phyloP scores from a whole-genome alignment of 257 asterid species.

The Lycium barbarum region DNA sequence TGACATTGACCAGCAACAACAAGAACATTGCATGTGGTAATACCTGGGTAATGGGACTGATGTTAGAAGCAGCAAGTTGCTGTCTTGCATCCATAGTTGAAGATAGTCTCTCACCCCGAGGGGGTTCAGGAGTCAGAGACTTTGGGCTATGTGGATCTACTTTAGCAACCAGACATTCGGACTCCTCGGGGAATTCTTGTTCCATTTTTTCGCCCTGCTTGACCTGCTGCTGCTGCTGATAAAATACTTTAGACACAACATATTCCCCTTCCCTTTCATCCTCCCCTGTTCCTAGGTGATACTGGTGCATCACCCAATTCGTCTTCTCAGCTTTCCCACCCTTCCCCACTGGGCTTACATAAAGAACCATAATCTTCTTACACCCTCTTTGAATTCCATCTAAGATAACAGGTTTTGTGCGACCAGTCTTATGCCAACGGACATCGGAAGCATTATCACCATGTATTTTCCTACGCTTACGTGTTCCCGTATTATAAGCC shows the following conservation, averaged over 20 bases:
- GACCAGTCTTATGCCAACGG: slow-evolving; percentile 98
- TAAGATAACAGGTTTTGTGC: slow-evolving; percentile 80
- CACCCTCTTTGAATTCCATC: slow-evolving; percentile 93
- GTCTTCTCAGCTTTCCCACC: slow-evolving; percentile 96
- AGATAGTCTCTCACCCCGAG: slow-evolving; percentile 53
- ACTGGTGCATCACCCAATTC: slow-evolving; percentile 98
- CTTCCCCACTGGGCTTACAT: slow-evolving; percentile 57
- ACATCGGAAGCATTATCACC: slow-evolving; percentile 77
- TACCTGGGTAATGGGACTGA: slow-evolving; percentile 37
- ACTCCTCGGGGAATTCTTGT: slow-evolving; percentile 49
- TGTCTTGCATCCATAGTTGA: slow-evolving; percentile 38
- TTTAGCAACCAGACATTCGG: slow-evolving; percentile 40
- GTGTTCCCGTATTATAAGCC: slow-evolving; percentile 90
- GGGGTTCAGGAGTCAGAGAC: slow-evolving; percentile 74
- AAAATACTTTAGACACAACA: slow-evolving; percentile 86
- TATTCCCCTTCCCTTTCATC: slow-evolving; percentile 90
- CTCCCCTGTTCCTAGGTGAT: slow-evolving; percentile 87
- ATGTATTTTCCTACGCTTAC: slow-evolving; percentile 89
- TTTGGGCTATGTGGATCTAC: slow-evolving; percentile 89
- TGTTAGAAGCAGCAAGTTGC: slow-evolving; percentile 38
- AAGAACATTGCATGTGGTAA: background rate
- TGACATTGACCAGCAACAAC: background rate
- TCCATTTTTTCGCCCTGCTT: slow-evolving; percentile 62
- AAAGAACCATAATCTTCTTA: slow-evolving; percentile 95
- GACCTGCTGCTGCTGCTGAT: slow-evolving; percentile 85